These are phyloP conservation scores for Peniophora sp. DNA, from an alignment of 1,284 basidiomycete genomes.

Conservation along the genomic window DNA sequence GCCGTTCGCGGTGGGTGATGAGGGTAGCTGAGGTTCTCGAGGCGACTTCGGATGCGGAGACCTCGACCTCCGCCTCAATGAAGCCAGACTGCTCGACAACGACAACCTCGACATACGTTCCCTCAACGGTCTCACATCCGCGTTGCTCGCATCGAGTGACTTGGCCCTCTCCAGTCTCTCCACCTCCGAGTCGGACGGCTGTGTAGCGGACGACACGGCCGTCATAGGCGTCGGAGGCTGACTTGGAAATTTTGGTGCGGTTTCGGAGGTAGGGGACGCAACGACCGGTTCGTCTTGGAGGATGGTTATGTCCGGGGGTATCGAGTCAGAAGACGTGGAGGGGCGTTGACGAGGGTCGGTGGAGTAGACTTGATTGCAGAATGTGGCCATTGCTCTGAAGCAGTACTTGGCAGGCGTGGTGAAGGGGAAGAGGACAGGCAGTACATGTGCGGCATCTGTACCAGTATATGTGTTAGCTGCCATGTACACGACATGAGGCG, in stretches of 20 bases:
- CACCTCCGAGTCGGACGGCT: not conserved
- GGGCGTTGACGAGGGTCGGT: constrained; percentile 18
- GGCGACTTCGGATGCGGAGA: not conserved
- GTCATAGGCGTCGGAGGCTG: too few relatives aligned
- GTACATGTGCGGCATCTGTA: constrained; percentile 63
- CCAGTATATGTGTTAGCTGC: not conserved
- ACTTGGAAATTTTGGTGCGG: too few relatives aligned
- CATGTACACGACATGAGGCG: not conserved
- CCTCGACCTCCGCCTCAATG: not conserved
- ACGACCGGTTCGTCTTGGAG: not conserved
- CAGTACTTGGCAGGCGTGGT: constrained; percentile 77
- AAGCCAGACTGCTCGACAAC: not conserved
- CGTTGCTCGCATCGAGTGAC: not conserved
- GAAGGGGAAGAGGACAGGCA: constrained; percentile 79
- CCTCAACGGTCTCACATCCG: not conserved
- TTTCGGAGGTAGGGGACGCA: not conserved
- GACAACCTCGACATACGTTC: not conserved
- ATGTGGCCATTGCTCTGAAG: constrained; percentile 63
- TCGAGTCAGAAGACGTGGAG: constrained; percentile 6
- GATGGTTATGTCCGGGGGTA: constrained; percentile 8
- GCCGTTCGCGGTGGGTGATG: not conserved
- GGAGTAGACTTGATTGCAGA: constrained; percentile 51
- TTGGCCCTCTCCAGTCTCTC: not conserved
- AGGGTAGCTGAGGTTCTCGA: too few relatives aligned
- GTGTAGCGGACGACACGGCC: not conserved